Conservation (phyloP, 306 rosid species). For the Sicyos edulis region DNA sequence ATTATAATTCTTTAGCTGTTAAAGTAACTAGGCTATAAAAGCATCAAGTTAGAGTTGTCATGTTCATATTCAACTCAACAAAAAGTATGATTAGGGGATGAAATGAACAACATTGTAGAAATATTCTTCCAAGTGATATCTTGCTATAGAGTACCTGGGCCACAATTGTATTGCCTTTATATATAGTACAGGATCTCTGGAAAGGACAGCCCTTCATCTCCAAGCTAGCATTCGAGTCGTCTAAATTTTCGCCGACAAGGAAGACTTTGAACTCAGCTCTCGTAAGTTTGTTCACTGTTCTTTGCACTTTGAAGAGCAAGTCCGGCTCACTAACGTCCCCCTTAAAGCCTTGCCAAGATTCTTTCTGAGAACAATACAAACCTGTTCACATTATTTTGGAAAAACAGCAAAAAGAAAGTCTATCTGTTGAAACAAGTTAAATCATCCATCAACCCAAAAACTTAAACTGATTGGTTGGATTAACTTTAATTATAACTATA, state of each 20-base stretch:
- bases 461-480: no score
- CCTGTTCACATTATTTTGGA: slow-evolving; percentile 1
- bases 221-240: slow-evolving; percentile 35
- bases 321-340: slow-evolving; percentile 38
- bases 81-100: background rate
- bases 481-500: no score
- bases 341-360: slow-evolving; percentile 67
- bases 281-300: slow-evolving; percentile 41
- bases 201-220: slow-evolving; percentile 63
- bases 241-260: slow-evolving; percentile 32
- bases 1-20: background rate
- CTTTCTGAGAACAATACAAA: slow-evolving; percentile 39
- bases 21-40: background rate
- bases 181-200: slow-evolving; percentile 60
- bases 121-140: background rate
- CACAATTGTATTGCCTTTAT: slow-evolving; percentile 41
- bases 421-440: background rate
- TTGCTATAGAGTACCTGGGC: slow-evolving; percentile 59
- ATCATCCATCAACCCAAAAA: no score
- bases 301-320: slow-evolving; percentile 45
- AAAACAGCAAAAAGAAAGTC: slow-evolving; percentile 4
- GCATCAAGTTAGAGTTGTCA: background rate
- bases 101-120: background rate
- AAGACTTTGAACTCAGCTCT: slow-evolving; percentile 54
- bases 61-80: slow-evolving; percentile 4